These are phyloP conservation scores for Blumeriella jaapii DNA, from an alignment of 2,329 filamentous ascomycete genomes.

Conservation along the genomic window DNA sequence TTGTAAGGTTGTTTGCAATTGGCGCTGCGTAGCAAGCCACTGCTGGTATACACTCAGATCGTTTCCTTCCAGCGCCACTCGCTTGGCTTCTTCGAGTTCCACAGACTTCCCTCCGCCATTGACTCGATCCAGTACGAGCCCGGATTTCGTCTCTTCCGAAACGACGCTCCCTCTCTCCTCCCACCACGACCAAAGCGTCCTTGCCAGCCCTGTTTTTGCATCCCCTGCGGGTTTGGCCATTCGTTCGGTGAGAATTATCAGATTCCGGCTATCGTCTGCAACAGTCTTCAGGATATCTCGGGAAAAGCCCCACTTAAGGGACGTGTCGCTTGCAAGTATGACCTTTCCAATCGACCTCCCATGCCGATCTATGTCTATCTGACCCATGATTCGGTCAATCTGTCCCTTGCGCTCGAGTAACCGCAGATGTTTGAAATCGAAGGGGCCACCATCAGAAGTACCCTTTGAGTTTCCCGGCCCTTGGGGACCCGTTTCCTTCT, in stretches of 20 bases:
- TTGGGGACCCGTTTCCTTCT: constrained; percentile 33
- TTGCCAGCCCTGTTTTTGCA: constrained; percentile 39
- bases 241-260: constrained; percentile 79
- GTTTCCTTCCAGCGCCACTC: constrained; percentile 57
- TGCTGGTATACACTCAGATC: constrained; percentile 81
- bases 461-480: constrained; percentile 36
- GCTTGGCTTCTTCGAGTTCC: constrained; percentile 47
- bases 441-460: constrained; percentile 52
- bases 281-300: constrained; percentile 65
- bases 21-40: constrained; percentile 78
- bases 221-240: constrained; percentile 32
- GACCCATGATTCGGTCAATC: constrained; percentile 55
- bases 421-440: constrained; percentile 80
- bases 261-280: constrained; percentile 65
- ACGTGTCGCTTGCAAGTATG: constrained; percentile 82
- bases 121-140: constrained; percentile 53
- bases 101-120: constrained; percentile 52
- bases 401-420: constrained; percentile 74
- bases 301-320: constrained; percentile 90
- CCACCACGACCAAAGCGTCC: constrained; percentile 72
- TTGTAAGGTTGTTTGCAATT: constrained; percentile 73
- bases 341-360: constrained; percentile 47
- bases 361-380: constrained; percentile 28
- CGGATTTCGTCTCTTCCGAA: constrained; percentile 40
- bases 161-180: constrained; percentile 52